Conservation (phyloP, 768 basidiomycete genomes). For the Amanita exitialis region DNA sequence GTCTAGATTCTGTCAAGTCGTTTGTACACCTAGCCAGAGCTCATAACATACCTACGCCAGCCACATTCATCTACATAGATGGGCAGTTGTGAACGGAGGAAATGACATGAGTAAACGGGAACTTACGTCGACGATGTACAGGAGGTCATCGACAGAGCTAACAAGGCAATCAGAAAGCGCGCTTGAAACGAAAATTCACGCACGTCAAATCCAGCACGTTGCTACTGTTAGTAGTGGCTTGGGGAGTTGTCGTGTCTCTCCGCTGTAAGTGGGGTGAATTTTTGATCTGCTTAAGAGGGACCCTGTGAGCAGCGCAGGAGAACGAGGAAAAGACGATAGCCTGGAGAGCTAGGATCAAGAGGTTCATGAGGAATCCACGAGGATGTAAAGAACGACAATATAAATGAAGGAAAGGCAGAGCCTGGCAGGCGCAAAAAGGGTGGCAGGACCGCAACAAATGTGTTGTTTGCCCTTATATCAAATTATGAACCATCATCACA, state of each 20-base stretch:
- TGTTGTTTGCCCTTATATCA: neutral
- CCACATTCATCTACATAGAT: slow-evolving; percentile 50
- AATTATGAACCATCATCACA: neutral
- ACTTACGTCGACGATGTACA: slow-evolving; percentile 72
- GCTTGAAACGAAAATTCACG: slow-evolving; percentile 9
- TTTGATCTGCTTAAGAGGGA: slow-evolving; percentile 38
- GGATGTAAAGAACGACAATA: slow-evolving; percentile 18
- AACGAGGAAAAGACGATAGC: slow-evolving; percentile 23
- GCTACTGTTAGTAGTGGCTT: slow-evolving; percentile 4
- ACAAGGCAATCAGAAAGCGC: slow-evolving; percentile 10
- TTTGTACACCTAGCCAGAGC: neutral
- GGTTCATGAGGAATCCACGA: slow-evolving; percentile 29
- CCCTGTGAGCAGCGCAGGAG: slow-evolving; percentile 31
- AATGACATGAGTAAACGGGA: slow-evolving; percentile 3
- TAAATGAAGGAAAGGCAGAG: slow-evolving; percentile 9
- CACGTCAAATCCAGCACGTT: slow-evolving; percentile 37
- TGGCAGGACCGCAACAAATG: too few relatives aligned
- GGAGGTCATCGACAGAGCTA: slow-evolving; percentile 66
- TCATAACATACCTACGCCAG: slow-evolving; percentile 39
- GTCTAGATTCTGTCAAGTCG: slow-evolving; percentile 25
- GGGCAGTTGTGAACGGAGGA: slow-evolving; percentile 5
- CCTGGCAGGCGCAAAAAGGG: neutral
- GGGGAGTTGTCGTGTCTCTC: slow-evolving; percentile 23
- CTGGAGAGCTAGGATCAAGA: slow-evolving; percentile 26
- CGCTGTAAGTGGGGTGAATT: slow-evolving; percentile 21